phyloP scores from a whole-genome alignment of 2,329 filamentous ascomycete species.

The Hawksworthiomyces lignivorus region DNA sequence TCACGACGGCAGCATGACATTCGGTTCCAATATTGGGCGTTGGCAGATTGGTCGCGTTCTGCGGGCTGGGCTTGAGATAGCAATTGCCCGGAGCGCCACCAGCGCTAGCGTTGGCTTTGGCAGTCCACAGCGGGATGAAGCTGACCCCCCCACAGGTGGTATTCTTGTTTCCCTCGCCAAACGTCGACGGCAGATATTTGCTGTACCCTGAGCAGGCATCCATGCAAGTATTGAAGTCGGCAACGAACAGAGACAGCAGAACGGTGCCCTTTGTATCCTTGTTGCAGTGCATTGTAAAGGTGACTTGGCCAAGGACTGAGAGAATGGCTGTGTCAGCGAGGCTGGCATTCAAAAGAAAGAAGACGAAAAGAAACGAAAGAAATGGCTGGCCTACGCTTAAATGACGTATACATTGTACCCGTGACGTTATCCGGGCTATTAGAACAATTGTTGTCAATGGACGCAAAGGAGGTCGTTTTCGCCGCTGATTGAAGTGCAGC shows the following conservation, averaged over 20 bases:
- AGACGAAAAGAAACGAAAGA: background rate
- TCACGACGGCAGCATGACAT: slow-evolving; percentile 28
- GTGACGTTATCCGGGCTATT: slow-evolving; percentile 26
- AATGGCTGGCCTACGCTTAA: slow-evolving; percentile 29
- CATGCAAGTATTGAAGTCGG: slow-evolving; percentile 37
- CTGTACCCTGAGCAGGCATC: slow-evolving; percentile 38
- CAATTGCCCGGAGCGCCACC: slow-evolving; percentile 36
- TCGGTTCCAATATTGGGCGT: slow-evolving; percentile 26
- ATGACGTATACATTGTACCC: slow-evolving; percentile 31
- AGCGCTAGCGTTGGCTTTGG: slow-evolving; percentile 23
- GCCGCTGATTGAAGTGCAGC: background rate
- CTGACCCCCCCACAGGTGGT: slow-evolving; percentile 31
- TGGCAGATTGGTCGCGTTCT: slow-evolving; percentile 22
- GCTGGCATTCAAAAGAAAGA: too few relatives aligned
- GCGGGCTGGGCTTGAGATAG: slow-evolving; percentile 34
- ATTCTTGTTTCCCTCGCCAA: slow-evolving; percentile 19
- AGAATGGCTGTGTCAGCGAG: too few relatives aligned
- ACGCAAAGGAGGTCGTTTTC: slow-evolving; percentile 20
- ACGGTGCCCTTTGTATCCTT: slow-evolving; percentile 30
- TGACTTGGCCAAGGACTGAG: slow-evolving; percentile 29
- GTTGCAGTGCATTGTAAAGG: slow-evolving; percentile 37
- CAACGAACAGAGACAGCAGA: slow-evolving; percentile 33
- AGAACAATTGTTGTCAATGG: slow-evolving; percentile 34
- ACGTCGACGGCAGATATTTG: slow-evolving; percentile 18
- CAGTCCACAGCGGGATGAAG: slow-evolving; percentile 36